Evolutionary conservation across 2,329 filamentous ascomycete genomes (phyloP).

Genomic region (Colletotrichum sp.): DNA sequence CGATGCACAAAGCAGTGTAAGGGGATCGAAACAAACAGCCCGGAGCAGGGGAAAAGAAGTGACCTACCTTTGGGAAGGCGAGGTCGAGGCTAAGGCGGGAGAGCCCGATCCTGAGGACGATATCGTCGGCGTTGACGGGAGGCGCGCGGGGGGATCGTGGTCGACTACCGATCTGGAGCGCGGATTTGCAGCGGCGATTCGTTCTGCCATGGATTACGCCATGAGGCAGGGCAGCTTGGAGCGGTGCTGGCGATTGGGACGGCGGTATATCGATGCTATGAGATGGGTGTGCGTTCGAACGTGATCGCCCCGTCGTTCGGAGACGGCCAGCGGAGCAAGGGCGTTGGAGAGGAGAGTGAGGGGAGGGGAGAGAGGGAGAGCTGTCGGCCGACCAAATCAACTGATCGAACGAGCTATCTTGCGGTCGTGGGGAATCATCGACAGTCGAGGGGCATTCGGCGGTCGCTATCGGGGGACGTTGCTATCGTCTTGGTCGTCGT

Average conservation of each 20-base stretch:
- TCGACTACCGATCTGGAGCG: conserved; percentile 59
- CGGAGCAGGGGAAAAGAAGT: background rate
- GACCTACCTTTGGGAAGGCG: conserved; percentile 23
- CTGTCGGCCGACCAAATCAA: conserved; percentile 10
- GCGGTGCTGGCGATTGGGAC: conserved; percentile 6
- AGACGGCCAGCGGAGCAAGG: background rate
- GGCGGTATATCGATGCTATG: conserved; percentile 1
- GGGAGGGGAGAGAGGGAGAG: background rate
- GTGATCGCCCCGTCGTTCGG: background rate
- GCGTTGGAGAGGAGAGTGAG: background rate
- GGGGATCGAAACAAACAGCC: background rate
- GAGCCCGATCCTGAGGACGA: conserved; percentile 16
- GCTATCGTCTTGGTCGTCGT: background rate
- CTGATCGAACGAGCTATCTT: background rate
- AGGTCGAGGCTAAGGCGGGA: conserved; percentile 14
- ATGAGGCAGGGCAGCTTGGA: conserved; percentile 51
- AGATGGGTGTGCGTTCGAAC: background rate
- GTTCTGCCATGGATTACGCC: conserved; percentile 74
- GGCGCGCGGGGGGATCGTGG: conserved; percentile 57
- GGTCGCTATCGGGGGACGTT: background rate
- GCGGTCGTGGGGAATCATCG: background rate
- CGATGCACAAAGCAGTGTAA: background rate
- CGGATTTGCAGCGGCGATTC: conserved; percentile 54
- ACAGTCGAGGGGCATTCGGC: background rate
- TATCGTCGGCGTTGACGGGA: conserved; percentile 43